Percentiles rank a stretch among this genome's conserved stretches.
Conservation (phyloP, 805 yeast species). For the Cyberlindnera meyerae region DNA sequence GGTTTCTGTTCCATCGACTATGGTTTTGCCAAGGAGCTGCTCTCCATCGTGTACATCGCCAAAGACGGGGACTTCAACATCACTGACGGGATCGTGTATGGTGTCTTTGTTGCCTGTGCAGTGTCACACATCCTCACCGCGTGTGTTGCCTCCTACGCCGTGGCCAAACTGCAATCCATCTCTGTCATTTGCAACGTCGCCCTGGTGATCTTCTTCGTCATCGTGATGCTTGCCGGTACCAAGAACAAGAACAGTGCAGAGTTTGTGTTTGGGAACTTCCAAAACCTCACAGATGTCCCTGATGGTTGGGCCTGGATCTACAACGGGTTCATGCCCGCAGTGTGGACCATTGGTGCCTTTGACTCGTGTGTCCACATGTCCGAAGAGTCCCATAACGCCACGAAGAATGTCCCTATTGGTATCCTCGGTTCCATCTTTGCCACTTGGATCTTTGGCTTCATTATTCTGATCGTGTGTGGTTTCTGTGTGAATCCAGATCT, state of each 20-base stretch:
- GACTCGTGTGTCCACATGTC: constrained; percentile 70
- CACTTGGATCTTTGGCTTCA: constrained; percentile 56
- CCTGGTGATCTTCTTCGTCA: constrained; percentile 47
- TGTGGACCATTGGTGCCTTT: constrained; percentile 72
- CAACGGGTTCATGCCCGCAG: constrained; percentile 54
- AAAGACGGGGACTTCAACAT: constrained; percentile 53
- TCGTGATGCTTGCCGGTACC: constrained; percentile 63
- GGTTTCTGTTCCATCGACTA: constrained; percentile 68
- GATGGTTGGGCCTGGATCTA: constrained; percentile 49
- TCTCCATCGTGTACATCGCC: constrained; percentile 52
- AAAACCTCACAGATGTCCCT: constrained; percentile 48
- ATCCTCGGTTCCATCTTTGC: constrained; percentile 51
- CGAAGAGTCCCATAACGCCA: constrained; percentile 64
- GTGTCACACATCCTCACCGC: constrained; percentile 45
- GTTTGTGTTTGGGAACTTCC: constrained; percentile 49
- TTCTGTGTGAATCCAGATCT: constrained; percentile 4
- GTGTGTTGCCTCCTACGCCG: constrained; percentile 49
- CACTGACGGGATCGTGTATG: constrained; percentile 49
- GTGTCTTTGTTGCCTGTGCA: constrained; percentile 56
- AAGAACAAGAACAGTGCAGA: constrained; percentile 36
- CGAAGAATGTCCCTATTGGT: constrained; percentile 57
- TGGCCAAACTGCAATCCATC: constrained; percentile 51
- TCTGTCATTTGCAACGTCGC: constrained; percentile 49
- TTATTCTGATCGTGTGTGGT: constrained; percentile 44
- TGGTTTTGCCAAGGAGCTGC: constrained; percentile 57